Evolutionary conservation across 176 grass and related monocot species (phyloP).

Genomic region (Zoysia pacifica): DNA sequence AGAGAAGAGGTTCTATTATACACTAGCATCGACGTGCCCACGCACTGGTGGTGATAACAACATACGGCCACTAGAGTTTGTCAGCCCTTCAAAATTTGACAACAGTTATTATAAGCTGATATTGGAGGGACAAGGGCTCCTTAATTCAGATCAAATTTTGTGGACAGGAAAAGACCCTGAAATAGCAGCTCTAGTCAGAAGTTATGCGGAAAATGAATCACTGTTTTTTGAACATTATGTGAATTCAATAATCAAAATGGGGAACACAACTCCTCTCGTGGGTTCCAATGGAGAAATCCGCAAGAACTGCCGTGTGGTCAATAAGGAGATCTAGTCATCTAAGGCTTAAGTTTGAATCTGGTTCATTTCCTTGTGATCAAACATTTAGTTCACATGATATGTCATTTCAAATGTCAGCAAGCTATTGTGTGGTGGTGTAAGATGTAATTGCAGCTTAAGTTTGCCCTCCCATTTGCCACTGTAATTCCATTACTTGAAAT

Average conservation of each 20-base stretch:
- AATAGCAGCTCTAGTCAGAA: slow-evolving; percentile 56
- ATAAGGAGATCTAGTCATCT: slow-evolving; percentile 41
- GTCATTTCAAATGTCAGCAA: slow-evolving; percentile 30
- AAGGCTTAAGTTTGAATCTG: not conserved
- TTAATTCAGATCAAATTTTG: slow-evolving; percentile 83
- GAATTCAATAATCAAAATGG: slow-evolving; percentile 79
- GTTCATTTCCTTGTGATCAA: slow-evolving; percentile 41
- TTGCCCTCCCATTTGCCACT: slow-evolving; percentile 27
- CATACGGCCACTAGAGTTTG: slow-evolving; percentile 54
- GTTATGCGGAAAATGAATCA: slow-evolving; percentile 59
- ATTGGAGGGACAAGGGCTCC: slow-evolving; percentile 59
- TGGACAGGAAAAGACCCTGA: slow-evolving; percentile 60
- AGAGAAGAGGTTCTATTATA: slow-evolving; percentile 54
- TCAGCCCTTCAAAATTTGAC: slow-evolving; percentile 66
- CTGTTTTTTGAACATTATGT: slow-evolving; percentile 78
- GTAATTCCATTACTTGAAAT: slow-evolving; percentile 33
- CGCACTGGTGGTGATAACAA: slow-evolving; percentile 60
- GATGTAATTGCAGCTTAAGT: slow-evolving; percentile 22
- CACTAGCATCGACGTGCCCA: slow-evolving; percentile 56
- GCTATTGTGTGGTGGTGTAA: slow-evolving; percentile 38
- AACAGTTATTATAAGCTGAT: slow-evolving; percentile 85
- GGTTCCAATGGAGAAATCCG: slow-evolving; percentile 63
- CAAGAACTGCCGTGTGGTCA: slow-evolving; percentile 64
- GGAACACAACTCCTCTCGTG: slow-evolving; percentile 57
- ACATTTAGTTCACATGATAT: slow-evolving; percentile 11